phyloP scores from a whole-genome alignment of 2,329 filamentous ascomycete genomes.

The Sporothrix brasiliensis region DNA sequence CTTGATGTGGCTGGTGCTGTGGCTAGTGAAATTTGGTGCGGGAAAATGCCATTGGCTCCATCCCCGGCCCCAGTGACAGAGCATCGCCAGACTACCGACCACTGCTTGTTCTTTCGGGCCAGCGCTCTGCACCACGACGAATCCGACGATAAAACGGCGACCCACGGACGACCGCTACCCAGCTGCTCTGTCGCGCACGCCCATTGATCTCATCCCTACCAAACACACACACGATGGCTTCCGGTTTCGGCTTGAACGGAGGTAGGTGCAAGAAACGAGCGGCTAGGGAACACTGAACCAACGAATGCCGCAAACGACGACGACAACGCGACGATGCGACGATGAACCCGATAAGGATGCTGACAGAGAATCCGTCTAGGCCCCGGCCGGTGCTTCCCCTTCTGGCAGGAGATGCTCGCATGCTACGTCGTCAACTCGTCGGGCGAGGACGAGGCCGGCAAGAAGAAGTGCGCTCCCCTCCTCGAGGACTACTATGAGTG shows the following conservation, averaged over 20 bases:
- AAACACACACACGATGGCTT: conserved; percentile 62
- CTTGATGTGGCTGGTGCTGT: conserved; percentile 36
- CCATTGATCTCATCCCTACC: background rate
- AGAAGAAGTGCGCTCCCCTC: conserved; percentile 81
- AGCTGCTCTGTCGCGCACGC: conserved; percentile 6
- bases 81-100: conserved; percentile 26
- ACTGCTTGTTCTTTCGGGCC: background rate
- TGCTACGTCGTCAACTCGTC: conserved; percentile 96
- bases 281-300: background rate
- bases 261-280: conserved; percentile 55
- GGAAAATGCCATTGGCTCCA: conserved; percentile 22
- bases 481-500: conserved; percentile 99
- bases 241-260: conserved; percentile 79
- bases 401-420: conserved; percentile 98
- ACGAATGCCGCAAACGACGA: background rate
- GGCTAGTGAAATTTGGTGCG: conserved; percentile 24
- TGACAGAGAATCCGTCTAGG: conserved; percentile 46
- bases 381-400: conserved; percentile 87
- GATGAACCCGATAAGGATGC: conserved; percentile 5
- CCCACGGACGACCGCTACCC: background rate
- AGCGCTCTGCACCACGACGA: conserved; percentile 18
- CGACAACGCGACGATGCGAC: background rate
- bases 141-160: background rate
- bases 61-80: conserved; percentile 6
- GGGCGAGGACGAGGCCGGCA: conserved; percentile 75